Percentiles rank a stretch among this genome's conserved stretches.
These are phyloP conservation scores for Cystobasidium sp. DNA, from an alignment of 1,284 basidiomycete species.

Conservation along the genomic window DNA sequence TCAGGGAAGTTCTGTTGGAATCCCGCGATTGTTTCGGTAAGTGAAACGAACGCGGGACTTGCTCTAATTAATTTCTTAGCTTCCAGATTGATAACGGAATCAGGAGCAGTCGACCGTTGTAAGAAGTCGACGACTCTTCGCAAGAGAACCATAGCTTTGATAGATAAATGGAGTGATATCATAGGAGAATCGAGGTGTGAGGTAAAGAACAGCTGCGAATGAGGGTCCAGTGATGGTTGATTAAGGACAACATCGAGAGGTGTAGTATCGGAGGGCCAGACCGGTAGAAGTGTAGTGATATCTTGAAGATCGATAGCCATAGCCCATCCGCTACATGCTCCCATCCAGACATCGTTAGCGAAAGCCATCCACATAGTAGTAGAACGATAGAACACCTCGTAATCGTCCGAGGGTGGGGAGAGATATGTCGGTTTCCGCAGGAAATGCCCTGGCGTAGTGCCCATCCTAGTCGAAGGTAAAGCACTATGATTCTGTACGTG, in stretches of 20 bases:
- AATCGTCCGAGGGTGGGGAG: slow-evolving; percentile 17
- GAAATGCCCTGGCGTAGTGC: slow-evolving; percentile 34
- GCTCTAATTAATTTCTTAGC: slow-evolving; percentile 22
- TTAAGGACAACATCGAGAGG: slow-evolving; percentile 39
- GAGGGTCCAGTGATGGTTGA: slow-evolving; percentile 31
- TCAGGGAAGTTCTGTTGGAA: slow-evolving; percentile 30
- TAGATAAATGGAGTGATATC: slow-evolving; percentile 28
- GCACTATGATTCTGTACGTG: slow-evolving; percentile 40
- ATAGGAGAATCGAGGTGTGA: slow-evolving; percentile 37
- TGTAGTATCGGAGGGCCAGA: slow-evolving; percentile 40
- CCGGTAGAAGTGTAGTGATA: slow-evolving; percentile 31
- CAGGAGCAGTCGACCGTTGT: slow-evolving; percentile 26
- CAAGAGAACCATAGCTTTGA: slow-evolving; percentile 37
- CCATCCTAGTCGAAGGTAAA: slow-evolving; percentile 33
- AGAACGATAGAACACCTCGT: slow-evolving; percentile 39
- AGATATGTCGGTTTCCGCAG: slow-evolving; percentile 32
- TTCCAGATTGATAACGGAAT: slow-evolving; percentile 26
- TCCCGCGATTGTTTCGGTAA: slow-evolving; percentile 1
- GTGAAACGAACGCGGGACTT: slow-evolving; percentile 19
- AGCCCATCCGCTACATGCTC: slow-evolving; percentile 36
- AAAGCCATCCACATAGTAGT: slow-evolving; percentile 32
- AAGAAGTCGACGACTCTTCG: slow-evolving; percentile 22
- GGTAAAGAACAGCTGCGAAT: slow-evolving; percentile 39
- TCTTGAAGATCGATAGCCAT: slow-evolving; percentile 28
- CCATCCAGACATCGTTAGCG: slow-evolving; percentile 39